Evolutionary conservation across 805 yeast genomes (phyloP), one percentile per base, ranked within the genome.

Genomic region (Ogataea ganodermae): DNA sequence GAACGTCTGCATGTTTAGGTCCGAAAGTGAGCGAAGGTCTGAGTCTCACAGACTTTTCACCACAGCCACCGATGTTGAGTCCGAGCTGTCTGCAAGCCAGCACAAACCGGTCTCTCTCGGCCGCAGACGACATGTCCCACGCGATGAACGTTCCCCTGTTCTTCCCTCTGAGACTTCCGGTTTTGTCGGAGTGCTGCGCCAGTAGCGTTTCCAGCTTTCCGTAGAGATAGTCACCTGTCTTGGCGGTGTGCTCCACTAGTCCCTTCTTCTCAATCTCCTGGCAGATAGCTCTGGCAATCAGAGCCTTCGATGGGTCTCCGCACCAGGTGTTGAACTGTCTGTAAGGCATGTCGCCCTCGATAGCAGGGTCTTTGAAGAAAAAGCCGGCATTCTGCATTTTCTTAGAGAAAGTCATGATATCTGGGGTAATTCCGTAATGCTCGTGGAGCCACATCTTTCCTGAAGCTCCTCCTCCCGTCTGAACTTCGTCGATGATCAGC

Each of bases 321-420:
- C 87, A 83, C 89, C 89, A 83, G 50, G 89, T 83, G 74, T 83
- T 83, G 71, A 83, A 83, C 62, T 83, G 88, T 69, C 88, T 75
- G 68, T 78, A 83, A 21, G 87, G 77, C 57, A 73, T 73, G 54
- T 74, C 75, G 41, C 87, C 86, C 52, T 79, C 76, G 60, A 83
- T 74, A 14, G 72, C 72, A 12, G 77, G 76, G 65, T 82, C 81
- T 51, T 74, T 74, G 73, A 79, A 83, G 69, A 74, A 83, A 69
- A 80, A 83, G 35, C 89, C 89, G 3, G 88, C 88, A 43, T 84
- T 79, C 67, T 83, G 89, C 73, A 83, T 80, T 63, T 83, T 83
- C 68, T 83, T 83, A 45, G 86, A 81, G 63, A 83, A 83, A 1
- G 88, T 81, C 43, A 83, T 86, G 67, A 83, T 72, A 65, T 83